Conservation (phyloP, 129 eudicot species). For the Centaurea solstitialis region DNA sequence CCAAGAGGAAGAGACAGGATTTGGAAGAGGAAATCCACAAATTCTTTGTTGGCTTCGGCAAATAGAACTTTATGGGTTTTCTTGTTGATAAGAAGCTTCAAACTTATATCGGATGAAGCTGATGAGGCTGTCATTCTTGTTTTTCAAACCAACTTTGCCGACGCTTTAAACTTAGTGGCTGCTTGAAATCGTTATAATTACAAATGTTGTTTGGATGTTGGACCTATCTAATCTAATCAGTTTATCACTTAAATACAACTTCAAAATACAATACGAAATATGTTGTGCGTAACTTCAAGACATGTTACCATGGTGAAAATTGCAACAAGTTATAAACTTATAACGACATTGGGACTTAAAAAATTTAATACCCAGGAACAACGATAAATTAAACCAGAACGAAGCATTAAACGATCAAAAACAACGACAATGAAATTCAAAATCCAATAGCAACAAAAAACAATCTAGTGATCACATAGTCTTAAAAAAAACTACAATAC, state of each 20-base stretch:
- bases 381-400: too few species aligned
- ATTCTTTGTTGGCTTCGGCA: conserved; percentile 42
- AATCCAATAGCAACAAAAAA: background rate
- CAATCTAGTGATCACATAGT: background rate
- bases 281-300: background rate
- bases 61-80: conserved; percentile 40
- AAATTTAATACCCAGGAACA: background rate
- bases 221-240: background rate
- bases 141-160: background rate
- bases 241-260: background rate
- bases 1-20: conserved; percentile 35
- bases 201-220: background rate
- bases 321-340: too few species aligned
- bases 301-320: too few species aligned
- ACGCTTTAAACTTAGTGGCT: background rate
- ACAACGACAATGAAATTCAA: background rate
- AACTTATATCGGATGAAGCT: conserved; percentile 15
- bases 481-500: too few species aligned
- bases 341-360: background rate
- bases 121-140: conserved; percentile 23
- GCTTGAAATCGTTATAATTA: background rate
- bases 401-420: background rate
- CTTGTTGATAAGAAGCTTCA: conserved; percentile 44
- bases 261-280: too few species aligned
- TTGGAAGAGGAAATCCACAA: conserved; percentile 32